Conservation (phyloP, 1,284 basidiomycete genomes). For the Xanthoconium separans region DNA sequence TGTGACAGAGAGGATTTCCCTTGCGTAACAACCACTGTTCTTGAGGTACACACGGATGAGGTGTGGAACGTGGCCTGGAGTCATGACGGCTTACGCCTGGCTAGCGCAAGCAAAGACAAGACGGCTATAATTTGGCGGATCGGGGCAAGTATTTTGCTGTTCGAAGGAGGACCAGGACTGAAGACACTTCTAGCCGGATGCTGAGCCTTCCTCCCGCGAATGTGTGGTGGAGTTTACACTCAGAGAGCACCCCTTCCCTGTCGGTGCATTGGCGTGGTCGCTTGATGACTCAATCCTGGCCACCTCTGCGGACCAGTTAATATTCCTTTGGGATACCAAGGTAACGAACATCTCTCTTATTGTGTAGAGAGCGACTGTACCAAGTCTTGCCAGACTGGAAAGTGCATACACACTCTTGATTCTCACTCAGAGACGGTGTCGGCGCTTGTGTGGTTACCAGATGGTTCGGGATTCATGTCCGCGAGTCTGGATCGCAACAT, state of each 20-base stretch:
- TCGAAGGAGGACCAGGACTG: constrained; percentile 3
- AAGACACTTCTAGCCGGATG: constrained; percentile 41
- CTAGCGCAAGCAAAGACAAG: constrained; percentile 86
- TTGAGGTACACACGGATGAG: constrained; percentile 87
- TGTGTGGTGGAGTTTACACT: constrained; percentile 62
- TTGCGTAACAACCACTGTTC: constrained; percentile 76
- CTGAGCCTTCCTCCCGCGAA: constrained; percentile 51
- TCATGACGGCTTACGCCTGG: constrained; percentile 82
- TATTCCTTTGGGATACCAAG: constrained; percentile 87
- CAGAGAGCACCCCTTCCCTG: constrained; percentile 72
- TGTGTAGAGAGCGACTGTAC: not conserved
- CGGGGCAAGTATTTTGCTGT: constrained; percentile 51
- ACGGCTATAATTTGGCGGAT: constrained; percentile 89
- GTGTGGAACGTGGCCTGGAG: constrained; percentile 98
- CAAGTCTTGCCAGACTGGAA: constrained; percentile 55
- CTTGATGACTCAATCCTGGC: constrained; percentile 81
- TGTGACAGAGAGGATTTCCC: constrained; percentile 86
- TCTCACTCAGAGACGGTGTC: constrained; percentile 85
- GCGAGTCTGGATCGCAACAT: constrained; percentile 88
- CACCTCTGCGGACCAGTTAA: constrained; percentile 74
- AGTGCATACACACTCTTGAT: constrained; percentile 61
- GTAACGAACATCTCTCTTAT: constrained; percentile 40
- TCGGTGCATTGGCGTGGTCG: constrained; percentile 88
- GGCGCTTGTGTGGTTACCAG: constrained; percentile 84
- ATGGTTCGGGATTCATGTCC: constrained; percentile 88